These are phyloP conservation scores for Alternaria sp. DNA, from an alignment of 2,329 filamentous ascomycete species.

Conservation along the genomic window DNA sequence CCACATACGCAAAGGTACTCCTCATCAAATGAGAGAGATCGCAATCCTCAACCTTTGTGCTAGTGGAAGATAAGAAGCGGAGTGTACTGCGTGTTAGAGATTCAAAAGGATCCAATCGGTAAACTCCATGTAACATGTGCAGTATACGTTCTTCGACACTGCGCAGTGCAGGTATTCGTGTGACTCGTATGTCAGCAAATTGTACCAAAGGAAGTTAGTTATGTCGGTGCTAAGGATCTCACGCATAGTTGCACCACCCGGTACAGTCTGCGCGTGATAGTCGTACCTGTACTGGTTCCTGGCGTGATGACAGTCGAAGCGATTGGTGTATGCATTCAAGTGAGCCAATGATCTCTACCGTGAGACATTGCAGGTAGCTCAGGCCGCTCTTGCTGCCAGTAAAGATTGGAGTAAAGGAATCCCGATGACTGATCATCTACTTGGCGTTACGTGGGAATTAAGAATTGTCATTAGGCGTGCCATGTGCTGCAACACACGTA, in stretches of 20 bases:
- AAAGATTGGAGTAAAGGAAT: not conserved
- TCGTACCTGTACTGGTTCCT: not conserved
- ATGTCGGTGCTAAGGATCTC: not conserved
- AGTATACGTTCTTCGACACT: not conserved
- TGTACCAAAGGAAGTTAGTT: not conserved
- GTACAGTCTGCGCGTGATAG: not conserved
- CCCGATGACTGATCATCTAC: not conserved
- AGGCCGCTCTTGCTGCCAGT: not conserved
- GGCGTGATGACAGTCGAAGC: not conserved
- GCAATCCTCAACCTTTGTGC: no score
- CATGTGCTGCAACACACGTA: not conserved
- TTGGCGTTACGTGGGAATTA: not conserved
- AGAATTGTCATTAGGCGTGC: not conserved
- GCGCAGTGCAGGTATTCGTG: not conserved
- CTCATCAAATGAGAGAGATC: no score
- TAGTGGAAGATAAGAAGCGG: not conserved
- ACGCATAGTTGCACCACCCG: not conserved
- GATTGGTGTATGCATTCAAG: not conserved
- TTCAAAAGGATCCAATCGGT: not conserved
- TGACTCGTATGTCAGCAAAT: not conserved
- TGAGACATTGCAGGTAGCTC: not conserved
- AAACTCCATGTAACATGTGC: not conserved
- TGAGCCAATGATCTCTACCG: not conserved
- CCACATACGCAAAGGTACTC: no score
- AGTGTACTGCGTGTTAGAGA: not conserved